Conservation (phyloP, 768 basidiomycete genomes). For the Leccinellum albellum region DNA sequence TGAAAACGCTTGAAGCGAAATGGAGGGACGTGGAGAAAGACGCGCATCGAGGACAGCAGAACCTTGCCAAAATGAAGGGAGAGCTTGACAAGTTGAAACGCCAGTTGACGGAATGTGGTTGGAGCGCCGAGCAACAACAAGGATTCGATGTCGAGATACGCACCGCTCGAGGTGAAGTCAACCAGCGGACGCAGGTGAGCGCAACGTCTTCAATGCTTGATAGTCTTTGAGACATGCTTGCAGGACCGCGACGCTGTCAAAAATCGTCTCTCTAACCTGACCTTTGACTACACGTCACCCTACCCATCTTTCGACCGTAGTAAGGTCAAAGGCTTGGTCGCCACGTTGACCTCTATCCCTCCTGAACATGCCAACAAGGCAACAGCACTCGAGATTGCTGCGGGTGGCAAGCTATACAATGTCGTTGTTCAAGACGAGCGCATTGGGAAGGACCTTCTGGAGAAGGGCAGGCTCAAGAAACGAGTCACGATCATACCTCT, state of each 20-base stretch:
- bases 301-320: slow-evolving; percentile 74
- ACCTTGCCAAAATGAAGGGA: slow-evolving; percentile 53
- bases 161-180: slow-evolving; percentile 51
- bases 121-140: slow-evolving; percentile 73
- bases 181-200: slow-evolving; percentile 60
- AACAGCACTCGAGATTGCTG: slow-evolving; percentile 90
- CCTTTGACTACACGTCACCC: slow-evolving; percentile 82
- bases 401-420: slow-evolving; percentile 86
- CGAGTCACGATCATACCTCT: slow-evolving; percentile 92
- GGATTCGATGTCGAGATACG: slow-evolving; percentile 49
- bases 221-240: slow-evolving; percentile 6
- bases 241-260: slow-evolving; percentile 70
- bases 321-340: slow-evolving; percentile 90
- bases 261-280: slow-evolving; percentile 62
- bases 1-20: slow-evolving; percentile 67
- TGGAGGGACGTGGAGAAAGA: slow-evolving; percentile 87
- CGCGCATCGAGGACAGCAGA: slow-evolving; percentile 69
- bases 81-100: slow-evolving; percentile 55
- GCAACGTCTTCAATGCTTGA: background rate
- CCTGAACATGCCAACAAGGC: slow-evolving; percentile 70
- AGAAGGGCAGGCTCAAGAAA: slow-evolving; percentile 74
- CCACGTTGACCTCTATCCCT: slow-evolving; percentile 77
- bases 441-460: slow-evolving; percentile 80
- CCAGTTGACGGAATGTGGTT: slow-evolving; percentile 59
- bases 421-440: slow-evolving; percentile 91